Percentiles rank a stretch among this genome's conserved stretches.
Evolutionary conservation across 345 rosid species (phyloP).

Genomic region (Melaleuca quinquenervia): DNA sequence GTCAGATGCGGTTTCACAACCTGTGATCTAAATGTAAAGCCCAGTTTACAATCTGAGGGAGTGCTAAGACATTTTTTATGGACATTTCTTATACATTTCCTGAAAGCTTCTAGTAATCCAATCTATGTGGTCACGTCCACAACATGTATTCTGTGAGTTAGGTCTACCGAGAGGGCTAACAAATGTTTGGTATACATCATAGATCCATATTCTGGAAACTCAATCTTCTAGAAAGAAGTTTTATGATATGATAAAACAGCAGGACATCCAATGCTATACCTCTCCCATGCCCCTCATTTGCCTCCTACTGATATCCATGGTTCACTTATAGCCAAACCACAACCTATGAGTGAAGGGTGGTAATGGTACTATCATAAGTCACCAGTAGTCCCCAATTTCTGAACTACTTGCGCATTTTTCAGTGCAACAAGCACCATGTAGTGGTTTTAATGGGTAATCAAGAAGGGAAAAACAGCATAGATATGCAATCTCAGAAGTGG

Average conservation of each 20-base stretch:
- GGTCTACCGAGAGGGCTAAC: not conserved
- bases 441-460: not conserved
- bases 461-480: not conserved
- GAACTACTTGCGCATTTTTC: not conserved
- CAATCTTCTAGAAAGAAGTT: too few relatives aligned
- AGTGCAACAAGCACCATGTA: not conserved
- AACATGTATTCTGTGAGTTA: not conserved
- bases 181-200: not conserved
- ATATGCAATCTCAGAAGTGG: not conserved
- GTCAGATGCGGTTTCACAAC: not conserved
- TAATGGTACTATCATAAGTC: not conserved
- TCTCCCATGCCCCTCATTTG: not conserved
- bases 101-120: not conserved
- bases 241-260: not conserved
- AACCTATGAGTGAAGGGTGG: not conserved
- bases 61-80: too few relatives aligned
- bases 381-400: not conserved
- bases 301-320: not conserved
- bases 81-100: not conserved
- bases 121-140: not conserved
- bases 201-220: not conserved
- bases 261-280: not conserved
- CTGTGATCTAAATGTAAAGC: not conserved
- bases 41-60: too few relatives aligned
- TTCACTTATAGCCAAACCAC: not conserved